Conservation (phyloP, 192 early-diverging fungal species). For the Entomortierella chlamydospora region DNA sequence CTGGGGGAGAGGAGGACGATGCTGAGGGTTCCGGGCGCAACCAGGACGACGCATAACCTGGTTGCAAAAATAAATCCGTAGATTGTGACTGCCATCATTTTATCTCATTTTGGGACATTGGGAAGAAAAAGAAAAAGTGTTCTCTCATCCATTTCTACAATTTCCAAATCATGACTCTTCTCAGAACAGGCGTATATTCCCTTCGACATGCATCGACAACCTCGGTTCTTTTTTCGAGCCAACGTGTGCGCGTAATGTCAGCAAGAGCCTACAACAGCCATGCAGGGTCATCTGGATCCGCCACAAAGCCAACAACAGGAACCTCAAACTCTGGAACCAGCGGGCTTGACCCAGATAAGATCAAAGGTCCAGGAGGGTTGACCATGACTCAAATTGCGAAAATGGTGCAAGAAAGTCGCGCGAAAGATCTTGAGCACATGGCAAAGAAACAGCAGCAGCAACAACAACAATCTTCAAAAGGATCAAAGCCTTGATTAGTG, state of each 20-base stretch:
- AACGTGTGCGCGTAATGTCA: neutral
- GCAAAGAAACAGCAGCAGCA: conserved; percentile 17
- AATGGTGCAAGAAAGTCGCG: conserved; percentile 38
- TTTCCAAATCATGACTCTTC: too few relatives aligned
- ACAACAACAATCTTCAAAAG: neutral
- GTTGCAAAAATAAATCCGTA: neutral
- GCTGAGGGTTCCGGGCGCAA: neutral
- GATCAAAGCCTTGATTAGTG: too few relatives aligned
- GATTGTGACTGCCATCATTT: neutral
- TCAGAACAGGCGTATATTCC: neutral
- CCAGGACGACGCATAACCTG: neutral
- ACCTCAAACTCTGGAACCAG: neutral
- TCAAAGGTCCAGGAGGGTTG: conserved; percentile 57
- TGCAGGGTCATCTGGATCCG: neutral
- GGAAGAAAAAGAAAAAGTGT: too few relatives aligned
- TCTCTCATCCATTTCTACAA: too few relatives aligned
- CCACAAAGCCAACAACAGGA: conserved; percentile 1
- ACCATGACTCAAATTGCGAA: conserved; percentile 57
- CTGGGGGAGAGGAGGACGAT: neutral
- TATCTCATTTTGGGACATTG: neutral
- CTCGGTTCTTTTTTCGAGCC: neutral
- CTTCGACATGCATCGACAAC: neutral
- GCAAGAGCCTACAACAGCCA: conserved; percentile 2
- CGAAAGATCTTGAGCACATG: conserved; percentile 38
- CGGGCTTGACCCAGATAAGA: conserved; percentile 54